phyloP scores from a whole-genome alignment of 768 basidiomycete genomes.

The Suillus subalutaceus region DNA sequence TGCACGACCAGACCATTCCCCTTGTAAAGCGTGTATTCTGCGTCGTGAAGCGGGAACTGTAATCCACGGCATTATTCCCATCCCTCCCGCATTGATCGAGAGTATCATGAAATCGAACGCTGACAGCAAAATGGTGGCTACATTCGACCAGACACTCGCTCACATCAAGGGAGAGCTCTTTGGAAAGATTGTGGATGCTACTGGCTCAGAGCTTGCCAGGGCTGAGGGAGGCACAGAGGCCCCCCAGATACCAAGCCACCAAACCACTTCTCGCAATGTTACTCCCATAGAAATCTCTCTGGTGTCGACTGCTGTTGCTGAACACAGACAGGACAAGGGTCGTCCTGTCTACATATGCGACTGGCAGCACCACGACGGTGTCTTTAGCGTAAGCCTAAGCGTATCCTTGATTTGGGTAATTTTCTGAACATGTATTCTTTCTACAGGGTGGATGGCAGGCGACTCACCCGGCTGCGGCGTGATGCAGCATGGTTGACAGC shows the following conservation, averaged over 20 bases:
- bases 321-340: conserved; percentile 16
- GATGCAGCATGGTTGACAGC: background rate
- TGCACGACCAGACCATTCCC: conserved; percentile 23
- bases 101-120: conserved; percentile 22
- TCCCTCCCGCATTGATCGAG: conserved; percentile 24
- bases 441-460: conserved; percentile 14
- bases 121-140: conserved; percentile 9
- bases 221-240: conserved; percentile 17
- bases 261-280: conserved; percentile 14
- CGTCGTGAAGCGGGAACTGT: conserved; percentile 21
- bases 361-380: conserved; percentile 21
- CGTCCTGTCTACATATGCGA: conserved; percentile 26
- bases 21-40: conserved; percentile 28
- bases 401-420: background rate
- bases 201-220: conserved; percentile 17
- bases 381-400: conserved; percentile 25
- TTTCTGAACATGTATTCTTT: background rate
- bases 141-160: conserved; percentile 16
- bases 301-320: conserved; percentile 25
- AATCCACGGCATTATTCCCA: conserved; percentile 26
- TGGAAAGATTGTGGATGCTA: conserved; percentile 21
- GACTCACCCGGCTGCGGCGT: background rate
- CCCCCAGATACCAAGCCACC: conserved; percentile 5
- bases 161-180: conserved; percentile 19
- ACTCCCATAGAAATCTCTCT: conserved; percentile 25